Percentiles rank a stretch among this genome's conserved stretches.
Conservation (phyloP, 2,329 filamentous ascomycete genomes). For the Ilyonectria sp. region DNA sequence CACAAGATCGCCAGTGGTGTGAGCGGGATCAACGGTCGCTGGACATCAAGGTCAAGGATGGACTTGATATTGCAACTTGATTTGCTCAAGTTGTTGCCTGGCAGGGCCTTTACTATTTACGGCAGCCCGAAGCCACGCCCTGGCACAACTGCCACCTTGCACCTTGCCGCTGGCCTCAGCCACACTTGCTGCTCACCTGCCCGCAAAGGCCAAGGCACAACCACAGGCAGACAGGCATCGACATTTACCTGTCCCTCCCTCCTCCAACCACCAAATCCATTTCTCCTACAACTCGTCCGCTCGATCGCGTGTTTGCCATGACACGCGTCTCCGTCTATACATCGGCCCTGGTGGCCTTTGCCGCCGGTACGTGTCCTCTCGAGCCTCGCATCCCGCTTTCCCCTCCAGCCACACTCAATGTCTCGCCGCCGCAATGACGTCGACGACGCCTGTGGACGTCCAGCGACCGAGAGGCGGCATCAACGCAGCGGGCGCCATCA, state of each 20-base stretch:
- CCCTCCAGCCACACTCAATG: conserved; percentile 24
- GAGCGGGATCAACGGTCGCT: conserved; percentile 17
- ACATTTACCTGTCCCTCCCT: conserved; percentile 38
- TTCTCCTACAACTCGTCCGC: conserved; percentile 11
- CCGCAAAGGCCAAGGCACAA: conserved; percentile 34
- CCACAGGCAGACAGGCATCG: conserved; percentile 41
- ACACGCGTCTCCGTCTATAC: conserved; percentile 61
- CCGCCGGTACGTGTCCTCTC: conserved; percentile 56
- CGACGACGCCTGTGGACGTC: conserved; percentile 17
- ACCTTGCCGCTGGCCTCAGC: conserved; percentile 36
- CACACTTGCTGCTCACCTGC: conserved; percentile 12
- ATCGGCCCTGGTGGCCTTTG: conserved; percentile 59
- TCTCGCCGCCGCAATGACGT: conserved; percentile 45
- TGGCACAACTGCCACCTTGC: conserved; percentile 42
- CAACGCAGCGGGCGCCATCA: not conserved
- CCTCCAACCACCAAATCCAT: conserved; percentile 15
- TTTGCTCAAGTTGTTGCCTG: not conserved
- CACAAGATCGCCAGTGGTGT: conserved; percentile 14
- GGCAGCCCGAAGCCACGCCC: conserved; percentile 16
- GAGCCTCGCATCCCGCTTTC: conserved; percentile 13
- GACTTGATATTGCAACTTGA: not conserved
- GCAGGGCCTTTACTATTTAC: conserved; percentile 14
- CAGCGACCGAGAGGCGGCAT: not conserved
- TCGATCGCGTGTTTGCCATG: conserved; percentile 51
- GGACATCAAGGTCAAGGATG: not conserved